Percentiles rank a stretch among this genome's conserved stretches.
These are phyloP conservation scores for Naematelia encephala DNA, from an alignment of 768 basidiomycete species.

Conservation along the genomic window DNA sequence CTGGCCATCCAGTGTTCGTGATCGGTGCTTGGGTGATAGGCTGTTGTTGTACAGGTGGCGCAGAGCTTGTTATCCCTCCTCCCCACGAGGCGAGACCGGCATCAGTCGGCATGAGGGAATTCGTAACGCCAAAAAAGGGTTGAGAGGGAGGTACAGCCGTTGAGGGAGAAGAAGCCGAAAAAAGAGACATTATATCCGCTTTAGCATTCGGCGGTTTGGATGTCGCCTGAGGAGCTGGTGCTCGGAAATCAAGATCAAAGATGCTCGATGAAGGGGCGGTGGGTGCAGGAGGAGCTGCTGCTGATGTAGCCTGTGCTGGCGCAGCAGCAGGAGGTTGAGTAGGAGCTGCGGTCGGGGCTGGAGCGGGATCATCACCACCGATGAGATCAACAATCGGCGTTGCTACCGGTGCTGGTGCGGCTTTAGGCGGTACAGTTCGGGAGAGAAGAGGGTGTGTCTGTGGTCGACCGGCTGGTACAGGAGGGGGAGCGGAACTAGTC, in stretches of 20 bases:
- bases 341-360: constrained; percentile 9
- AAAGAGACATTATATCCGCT: constrained; percentile 49
- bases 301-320: constrained; percentile 20
- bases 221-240: constrained; percentile 39
- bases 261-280: constrained; percentile 23
- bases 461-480: constrained; percentile 27
- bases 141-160: constrained; percentile 12
- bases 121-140: constrained; percentile 30
- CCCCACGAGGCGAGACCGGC: constrained; percentile 33
- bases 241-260: constrained; percentile 49
- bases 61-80: constrained; percentile 35
- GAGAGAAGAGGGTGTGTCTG: constrained; percentile 37
- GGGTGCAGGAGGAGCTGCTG: constrained; percentile 11
- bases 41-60: constrained; percentile 27
- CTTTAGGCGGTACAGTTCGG: constrained; percentile 22
- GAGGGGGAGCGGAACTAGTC: constrained; percentile 25
- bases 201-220: constrained; percentile 37
- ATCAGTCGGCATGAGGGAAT: constrained; percentile 15
- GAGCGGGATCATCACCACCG: constrained; percentile 34
- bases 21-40: constrained; percentile 3
- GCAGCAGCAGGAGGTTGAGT: constrained; percentile 8
- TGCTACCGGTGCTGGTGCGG: constrained; percentile 24
- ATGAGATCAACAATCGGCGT: constrained; percentile 44
- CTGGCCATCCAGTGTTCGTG: constrained; percentile 31
- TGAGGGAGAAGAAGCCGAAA: constrained; percentile 26